Base-by-base conservation (phyloP, 768 basidiomycete genomes). In the Tephrocybe sp. region DNA sequence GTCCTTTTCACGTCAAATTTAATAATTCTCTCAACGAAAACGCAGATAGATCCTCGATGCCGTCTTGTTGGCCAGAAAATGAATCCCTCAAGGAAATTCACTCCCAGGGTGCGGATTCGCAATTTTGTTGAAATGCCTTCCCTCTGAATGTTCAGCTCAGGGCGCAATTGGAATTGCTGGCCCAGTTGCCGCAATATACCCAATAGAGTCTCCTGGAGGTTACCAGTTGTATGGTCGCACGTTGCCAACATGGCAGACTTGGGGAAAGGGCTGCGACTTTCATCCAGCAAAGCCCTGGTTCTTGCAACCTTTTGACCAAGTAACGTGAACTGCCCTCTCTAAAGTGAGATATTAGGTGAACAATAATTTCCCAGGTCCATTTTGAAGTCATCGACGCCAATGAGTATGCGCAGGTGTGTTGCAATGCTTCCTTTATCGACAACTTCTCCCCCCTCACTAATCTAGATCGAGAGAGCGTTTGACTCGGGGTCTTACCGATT, bases 161-260 rank as follows among this genome's bases (percentile, higher is more conserved):
- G 86, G 86, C 10, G 84, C 86, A 0, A 74, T 88, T n/a, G 85
- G 85, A 0, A 80, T 86, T 18, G 86, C 85, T 1, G 86, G 86
- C 0, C 74, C 80, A 0, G 77, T 85, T 3, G 76, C 80, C 3
- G 86, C 84, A 0, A 85, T 85, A 33, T 86, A 86, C 57, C 83
- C 84, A 0, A 73, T 84, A 33, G 80, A 79, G 51, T 81, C 79
- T 1, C 83, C 83, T 0, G 85, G 86, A 1, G 58, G 50, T 21
- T 51, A 51, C 38, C 50, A 51, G 37, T 25, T 51, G 20, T 51
- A 37, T 32, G 50, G 50, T 0, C 72, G 85, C 21, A 82, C 86
- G 0, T 65, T 88, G 6, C 80, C 87, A 0, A 71, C 81, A 0
- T 88, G 85, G 85, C 76, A 82, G 41, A 77, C 84, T 0, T 83